Conservation (phyloP, 2,329 filamentous ascomycete genomes). For the Aaosphaeria pasadenensis region DNA sequence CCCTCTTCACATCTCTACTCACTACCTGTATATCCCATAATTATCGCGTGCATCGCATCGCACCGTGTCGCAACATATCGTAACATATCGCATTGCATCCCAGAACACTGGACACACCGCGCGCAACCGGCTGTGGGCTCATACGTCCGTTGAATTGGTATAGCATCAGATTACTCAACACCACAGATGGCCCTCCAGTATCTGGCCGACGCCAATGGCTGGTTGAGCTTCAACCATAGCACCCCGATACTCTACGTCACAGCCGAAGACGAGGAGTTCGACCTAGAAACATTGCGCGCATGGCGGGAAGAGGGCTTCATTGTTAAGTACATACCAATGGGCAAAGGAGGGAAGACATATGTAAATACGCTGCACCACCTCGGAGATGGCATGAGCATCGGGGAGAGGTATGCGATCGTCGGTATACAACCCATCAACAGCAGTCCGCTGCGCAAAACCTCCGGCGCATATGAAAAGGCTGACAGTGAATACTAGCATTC, state of each 20-base stretch:
- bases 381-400: conserved; percentile 54
- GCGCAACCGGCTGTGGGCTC: background rate
- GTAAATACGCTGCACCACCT: conserved; percentile 48
- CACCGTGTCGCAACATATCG: too few species aligned
- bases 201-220: conserved; percentile 36
- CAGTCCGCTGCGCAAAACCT: background rate
- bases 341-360: conserved; percentile 48
- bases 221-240: conserved; percentile 40
- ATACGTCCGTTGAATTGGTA: background rate
- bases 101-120: background rate
- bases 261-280: conserved; percentile 55
- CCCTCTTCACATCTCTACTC: background rate
- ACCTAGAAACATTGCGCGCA: conserved; percentile 50
- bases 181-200: conserved; percentile 32
- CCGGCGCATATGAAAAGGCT: background rate
- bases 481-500: conserved; percentile 47
- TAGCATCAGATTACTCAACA: conserved; percentile 1
- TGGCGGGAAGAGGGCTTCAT: conserved; percentile 62
- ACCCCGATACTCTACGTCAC: conserved; percentile 49
- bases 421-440: conserved; percentile 42
- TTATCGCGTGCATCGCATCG: background rate
- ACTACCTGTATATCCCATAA: background rate
- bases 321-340: conserved; percentile 54
- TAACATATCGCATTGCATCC: background rate
- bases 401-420: conserved; percentile 62